phyloP scores from a whole-genome alignment of 2,329 filamentous ascomycete genomes.

The Penicillium vulpinum region DNA sequence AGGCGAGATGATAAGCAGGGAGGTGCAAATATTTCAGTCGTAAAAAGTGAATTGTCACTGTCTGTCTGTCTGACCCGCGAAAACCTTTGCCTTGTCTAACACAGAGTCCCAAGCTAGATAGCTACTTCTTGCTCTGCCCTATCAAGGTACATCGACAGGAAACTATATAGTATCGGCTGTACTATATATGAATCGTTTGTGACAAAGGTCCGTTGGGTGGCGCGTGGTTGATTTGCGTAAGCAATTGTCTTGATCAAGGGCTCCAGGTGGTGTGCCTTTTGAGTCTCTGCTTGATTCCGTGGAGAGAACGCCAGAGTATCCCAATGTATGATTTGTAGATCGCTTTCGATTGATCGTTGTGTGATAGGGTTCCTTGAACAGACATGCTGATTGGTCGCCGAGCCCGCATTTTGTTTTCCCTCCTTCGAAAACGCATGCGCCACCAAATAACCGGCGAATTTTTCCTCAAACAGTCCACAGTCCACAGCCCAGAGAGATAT shows the following conservation, averaged over 20 bases:
- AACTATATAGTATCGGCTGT: slow-evolving; percentile 60
- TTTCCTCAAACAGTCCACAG: background rate
- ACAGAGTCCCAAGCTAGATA: slow-evolving; percentile 69
- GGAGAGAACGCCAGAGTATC: background rate
- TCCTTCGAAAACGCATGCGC: background rate
- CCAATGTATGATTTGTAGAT: background rate
- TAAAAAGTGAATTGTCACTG: slow-evolving; percentile 42
- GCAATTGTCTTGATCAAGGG: slow-evolving; percentile 5
- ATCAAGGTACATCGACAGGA: slow-evolving; percentile 69
- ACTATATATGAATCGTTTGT: slow-evolving; percentile 46
- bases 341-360: background rate
- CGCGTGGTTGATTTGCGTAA: slow-evolving; percentile 20
- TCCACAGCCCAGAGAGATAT: background rate
- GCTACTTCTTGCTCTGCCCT: slow-evolving; percentile 60
- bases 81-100: slow-evolving; percentile 64
- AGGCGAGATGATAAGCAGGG: slow-evolving; percentile 26
- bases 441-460: background rate
- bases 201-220: slow-evolving; percentile 34
- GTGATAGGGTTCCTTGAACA: background rate
- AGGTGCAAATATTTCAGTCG: slow-evolving; percentile 35
- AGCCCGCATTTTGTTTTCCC: background rate
- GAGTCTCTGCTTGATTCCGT: background rate
- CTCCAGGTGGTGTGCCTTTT: background rate
- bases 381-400: background rate
- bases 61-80: slow-evolving; percentile 35